Percentiles rank a stretch among this genome's conserved stretches.
Evolutionary conservation across 2,329 filamentous ascomycete species (phyloP).

Genomic region (Orbilia oligospora): DNA sequence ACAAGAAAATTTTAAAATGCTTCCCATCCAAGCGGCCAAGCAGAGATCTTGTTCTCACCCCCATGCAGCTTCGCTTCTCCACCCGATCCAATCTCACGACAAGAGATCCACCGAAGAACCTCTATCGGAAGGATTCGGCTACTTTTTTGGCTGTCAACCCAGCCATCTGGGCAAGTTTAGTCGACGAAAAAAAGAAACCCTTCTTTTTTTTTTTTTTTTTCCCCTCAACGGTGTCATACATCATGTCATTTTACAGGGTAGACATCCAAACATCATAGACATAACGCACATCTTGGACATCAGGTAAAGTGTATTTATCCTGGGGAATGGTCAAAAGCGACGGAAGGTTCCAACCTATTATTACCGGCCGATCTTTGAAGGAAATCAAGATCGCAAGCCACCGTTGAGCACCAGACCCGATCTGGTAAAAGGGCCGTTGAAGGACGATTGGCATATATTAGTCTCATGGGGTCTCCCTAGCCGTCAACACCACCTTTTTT

Average conservation of each 20-base stretch:
- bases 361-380: conserved; percentile 61
- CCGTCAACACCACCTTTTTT: conserved; percentile 22
- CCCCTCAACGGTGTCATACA: not conserved
- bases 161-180: conserved; percentile 53
- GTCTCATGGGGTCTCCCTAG: conserved; percentile 24
- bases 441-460: conserved; percentile 54
- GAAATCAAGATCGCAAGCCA: conserved; percentile 62
- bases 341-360: conserved; percentile 61
- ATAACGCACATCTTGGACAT: not conserved
- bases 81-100: conserved; percentile 56
- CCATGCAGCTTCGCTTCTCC: conserved; percentile 53
- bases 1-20: not conserved
- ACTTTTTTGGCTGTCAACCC: conserved; percentile 51
- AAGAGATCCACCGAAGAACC: conserved; percentile 48
- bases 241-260: too few relatives aligned
- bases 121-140: conserved; percentile 60
- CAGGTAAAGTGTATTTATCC: conserved; percentile 22
- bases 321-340: conserved; percentile 55
- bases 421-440: conserved; percentile 60
- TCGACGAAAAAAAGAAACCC: conserved; percentile 22
- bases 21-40: conserved; percentile 18
- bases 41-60: conserved; percentile 11
- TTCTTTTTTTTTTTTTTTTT: not conserved
- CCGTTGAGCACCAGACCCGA: conserved; percentile 55
- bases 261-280: not conserved